Percentiles rank a stretch among this genome's conserved stretches.
Evolutionary conservation across 108 stramenopile species (phyloP).

Genomic region (Nitzschia sp.): DNA sequence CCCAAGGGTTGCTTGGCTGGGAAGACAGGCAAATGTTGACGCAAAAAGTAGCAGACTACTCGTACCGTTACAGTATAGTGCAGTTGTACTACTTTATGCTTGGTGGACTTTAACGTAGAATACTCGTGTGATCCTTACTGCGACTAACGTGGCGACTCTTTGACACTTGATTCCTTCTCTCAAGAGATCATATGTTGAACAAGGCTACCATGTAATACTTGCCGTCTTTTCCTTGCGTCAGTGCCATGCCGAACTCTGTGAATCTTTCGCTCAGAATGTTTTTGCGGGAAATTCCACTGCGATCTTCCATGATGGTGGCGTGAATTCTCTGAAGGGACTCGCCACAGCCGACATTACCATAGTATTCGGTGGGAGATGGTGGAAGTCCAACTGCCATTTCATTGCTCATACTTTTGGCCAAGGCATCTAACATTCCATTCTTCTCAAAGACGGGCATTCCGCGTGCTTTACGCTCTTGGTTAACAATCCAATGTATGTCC

Average conservation of each 20-base stretch:
- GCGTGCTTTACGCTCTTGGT: constrained; percentile 22
- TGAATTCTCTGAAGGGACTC: constrained; percentile 12
- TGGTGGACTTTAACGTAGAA: too few species aligned
- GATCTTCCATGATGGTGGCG: constrained; percentile 27
- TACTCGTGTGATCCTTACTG: too few species aligned
- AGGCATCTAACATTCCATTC: constrained; percentile 12
- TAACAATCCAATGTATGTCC: constrained; percentile 18
- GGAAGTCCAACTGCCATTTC: constrained; percentile 12
- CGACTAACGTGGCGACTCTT: background rate
- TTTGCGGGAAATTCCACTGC: constrained; percentile 20
- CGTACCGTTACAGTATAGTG: too few species aligned
- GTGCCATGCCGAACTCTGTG: constrained; percentile 24
- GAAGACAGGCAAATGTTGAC: too few species aligned
- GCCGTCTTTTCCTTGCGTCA: constrained; percentile 7
- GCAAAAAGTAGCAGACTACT: too few species aligned
- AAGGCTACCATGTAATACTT: constrained; percentile 6
- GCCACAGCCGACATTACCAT: constrained; percentile 25
- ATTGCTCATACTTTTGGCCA: constrained; percentile 16
- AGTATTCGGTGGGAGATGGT: constrained; percentile 9
- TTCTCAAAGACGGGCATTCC: constrained; percentile 14
- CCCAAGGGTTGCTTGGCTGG: too few species aligned
- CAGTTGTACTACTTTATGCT: too few species aligned
- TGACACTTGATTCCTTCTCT: background rate
- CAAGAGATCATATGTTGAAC: too few species aligned
- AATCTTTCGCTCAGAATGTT: constrained; percentile 25